These are phyloP conservation scores for Phytophthora constricta DNA, from an alignment of 352 stramenopile species.

Conservation along the genomic window DNA sequence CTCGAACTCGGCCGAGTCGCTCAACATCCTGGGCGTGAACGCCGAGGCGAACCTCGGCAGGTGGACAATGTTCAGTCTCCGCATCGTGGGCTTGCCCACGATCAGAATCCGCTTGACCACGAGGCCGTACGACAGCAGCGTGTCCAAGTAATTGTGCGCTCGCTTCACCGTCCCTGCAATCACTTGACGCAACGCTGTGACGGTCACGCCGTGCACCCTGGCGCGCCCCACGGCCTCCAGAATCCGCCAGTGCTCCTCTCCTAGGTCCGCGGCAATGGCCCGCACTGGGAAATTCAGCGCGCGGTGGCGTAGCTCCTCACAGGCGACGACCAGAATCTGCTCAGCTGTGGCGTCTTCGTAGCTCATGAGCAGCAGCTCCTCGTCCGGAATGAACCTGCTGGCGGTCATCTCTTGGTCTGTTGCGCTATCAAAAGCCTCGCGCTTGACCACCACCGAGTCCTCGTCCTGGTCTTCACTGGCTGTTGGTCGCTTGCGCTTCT, in stretches of 20 bases:
- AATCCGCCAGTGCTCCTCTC: conserved; percentile 65
- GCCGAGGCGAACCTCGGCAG: conserved; percentile 68
- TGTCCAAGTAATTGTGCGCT: conserved; percentile 80
- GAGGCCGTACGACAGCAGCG: conserved; percentile 76
- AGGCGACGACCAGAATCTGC: conserved; percentile 57
- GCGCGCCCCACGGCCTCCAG: conserved; percentile 66
- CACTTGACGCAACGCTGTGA: conserved; percentile 51
- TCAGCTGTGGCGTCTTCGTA: conserved; percentile 25
- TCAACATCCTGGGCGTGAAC: conserved; percentile 74
- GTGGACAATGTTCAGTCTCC: conserved; percentile 82
- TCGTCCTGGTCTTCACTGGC: background rate
- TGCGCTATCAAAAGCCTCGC: conserved; percentile 17
- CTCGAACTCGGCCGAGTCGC: conserved; percentile 76
- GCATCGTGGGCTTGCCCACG: conserved; percentile 60
- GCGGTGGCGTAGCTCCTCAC: conserved; percentile 66
- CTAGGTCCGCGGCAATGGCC: conserved; percentile 70
- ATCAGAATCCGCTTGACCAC: conserved; percentile 89
- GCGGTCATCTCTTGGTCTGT: background rate
- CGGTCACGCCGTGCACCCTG: conserved; percentile 59
- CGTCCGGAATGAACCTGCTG: conserved; percentile 2
- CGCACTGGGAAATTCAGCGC: conserved; percentile 72
- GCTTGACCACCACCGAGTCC: conserved; percentile 27
- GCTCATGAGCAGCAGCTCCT: conserved; percentile 27
- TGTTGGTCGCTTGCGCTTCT: conserved; percentile 65
- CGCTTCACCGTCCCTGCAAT: conserved; percentile 65